phyloP scores from a whole-genome alignment of 2,329 filamentous ascomycete genomes.

The Colletotrichum destructivum region DNA sequence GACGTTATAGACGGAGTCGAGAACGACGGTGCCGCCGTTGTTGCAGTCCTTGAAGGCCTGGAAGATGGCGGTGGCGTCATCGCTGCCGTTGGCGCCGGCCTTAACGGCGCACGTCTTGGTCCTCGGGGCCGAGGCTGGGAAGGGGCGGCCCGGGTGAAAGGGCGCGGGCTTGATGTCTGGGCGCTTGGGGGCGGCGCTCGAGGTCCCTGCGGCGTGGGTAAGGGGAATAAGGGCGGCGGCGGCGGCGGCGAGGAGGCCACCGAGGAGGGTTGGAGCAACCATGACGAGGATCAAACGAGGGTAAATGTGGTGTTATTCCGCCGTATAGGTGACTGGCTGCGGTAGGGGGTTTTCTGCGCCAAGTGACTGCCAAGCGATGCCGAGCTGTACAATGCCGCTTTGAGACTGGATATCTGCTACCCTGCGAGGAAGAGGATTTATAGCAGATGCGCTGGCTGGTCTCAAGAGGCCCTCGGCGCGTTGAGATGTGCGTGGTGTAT shows the following conservation, averaged over 20 bases:
- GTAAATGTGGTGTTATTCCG: background rate
- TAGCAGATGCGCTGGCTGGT: conserved; percentile 19
- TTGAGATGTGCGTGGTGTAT: conserved; percentile 1
- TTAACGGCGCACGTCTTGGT: conserved; percentile 48
- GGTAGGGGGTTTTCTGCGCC: conserved; percentile 15
- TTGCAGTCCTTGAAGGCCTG: conserved; percentile 71
- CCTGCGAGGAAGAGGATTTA: conserved; percentile 34
- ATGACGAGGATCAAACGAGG: conserved; percentile 10
- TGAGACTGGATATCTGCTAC: background rate
- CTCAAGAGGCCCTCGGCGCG: background rate
- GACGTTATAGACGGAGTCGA: conserved; percentile 73
- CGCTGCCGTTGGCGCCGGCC: conserved; percentile 48
- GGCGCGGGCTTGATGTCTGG: conserved; percentile 43
- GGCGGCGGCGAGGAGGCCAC: conserved; percentile 40
- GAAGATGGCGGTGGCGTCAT: conserved; percentile 60
- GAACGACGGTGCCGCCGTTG: conserved; percentile 73
- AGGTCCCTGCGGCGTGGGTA: conserved; percentile 26
- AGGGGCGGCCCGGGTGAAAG: conserved; percentile 41
- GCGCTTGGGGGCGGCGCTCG: conserved; percentile 24
- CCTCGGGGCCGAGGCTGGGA: conserved; percentile 44
- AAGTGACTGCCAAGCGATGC: conserved; percentile 34
- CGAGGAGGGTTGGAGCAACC: conserved; percentile 36
- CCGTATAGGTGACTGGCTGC: background rate
- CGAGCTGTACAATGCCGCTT: background rate
- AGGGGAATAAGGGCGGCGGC: conserved; percentile 36